Percentiles rank a stretch among this genome's conserved stretches.
phyloP scores from a whole-genome alignment of 306 rosid species.

The Pyrus communis region DNA sequence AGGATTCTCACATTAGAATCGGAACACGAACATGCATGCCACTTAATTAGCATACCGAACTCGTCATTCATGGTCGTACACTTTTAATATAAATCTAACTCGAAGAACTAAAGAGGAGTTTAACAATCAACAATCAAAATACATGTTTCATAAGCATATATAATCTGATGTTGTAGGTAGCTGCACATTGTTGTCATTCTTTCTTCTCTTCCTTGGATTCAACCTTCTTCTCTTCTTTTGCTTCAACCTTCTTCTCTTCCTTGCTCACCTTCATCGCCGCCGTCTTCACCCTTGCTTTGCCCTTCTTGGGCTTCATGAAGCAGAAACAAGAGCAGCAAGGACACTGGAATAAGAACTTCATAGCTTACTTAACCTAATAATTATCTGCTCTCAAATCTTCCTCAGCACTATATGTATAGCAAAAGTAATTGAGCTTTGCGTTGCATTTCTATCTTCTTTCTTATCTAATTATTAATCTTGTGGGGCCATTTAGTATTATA shows the following conservation, averaged over 20 bases:
- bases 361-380: conserved; percentile 9
- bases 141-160: background rate
- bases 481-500: background rate
- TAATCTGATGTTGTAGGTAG: background rate
- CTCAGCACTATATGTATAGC: background rate
- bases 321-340: conserved; percentile 62
- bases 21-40: background rate
- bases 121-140: background rate
- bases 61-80: background rate
- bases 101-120: background rate
- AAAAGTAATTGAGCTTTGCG: background rate
- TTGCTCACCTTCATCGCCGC: background rate
- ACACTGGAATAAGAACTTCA: conserved; percentile 65
- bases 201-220: conserved; percentile 37
- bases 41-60: background rate
- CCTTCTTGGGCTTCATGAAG: conserved; percentile 67
- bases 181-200: conserved; percentile 24
- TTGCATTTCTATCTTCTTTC: conserved; percentile 15
- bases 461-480: background rate
- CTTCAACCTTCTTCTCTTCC: conserved; percentile 15
- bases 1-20: background rate
- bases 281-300: conserved; percentile 38
- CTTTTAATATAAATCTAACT: background rate
- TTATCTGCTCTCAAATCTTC: background rate
- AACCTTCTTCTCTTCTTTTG: conserved; percentile 35